Percentiles rank a stretch among this genome's conserved stretches.
Conservation (phyloP, 202 grass and related monocot species). For the Digitaria exilis region DNA sequence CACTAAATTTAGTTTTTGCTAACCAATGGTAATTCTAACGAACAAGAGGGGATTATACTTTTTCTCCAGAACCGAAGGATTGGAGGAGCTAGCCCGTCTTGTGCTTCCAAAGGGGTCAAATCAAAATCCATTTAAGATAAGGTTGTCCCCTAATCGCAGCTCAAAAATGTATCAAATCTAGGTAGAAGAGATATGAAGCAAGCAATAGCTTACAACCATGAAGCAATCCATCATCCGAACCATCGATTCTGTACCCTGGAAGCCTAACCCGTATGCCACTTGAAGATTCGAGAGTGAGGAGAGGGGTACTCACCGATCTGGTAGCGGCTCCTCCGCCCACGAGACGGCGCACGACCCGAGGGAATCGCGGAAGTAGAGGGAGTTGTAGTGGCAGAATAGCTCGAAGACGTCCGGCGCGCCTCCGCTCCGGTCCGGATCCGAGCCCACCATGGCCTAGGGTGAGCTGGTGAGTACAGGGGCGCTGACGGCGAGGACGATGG, state of each 20-base stretch:
- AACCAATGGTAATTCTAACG: slow-evolving; percentile 6
- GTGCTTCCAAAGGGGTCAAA: not conserved
- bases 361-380: slow-evolving; percentile 77
- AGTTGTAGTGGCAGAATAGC: slow-evolving; percentile 91
- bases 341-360: slow-evolving; percentile 73
- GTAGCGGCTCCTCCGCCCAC: slow-evolving; percentile 59
- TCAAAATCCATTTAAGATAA: no score
- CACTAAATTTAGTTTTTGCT: not conserved
- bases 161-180: slow-evolving; percentile 38
- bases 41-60: not conserved
- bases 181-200: not conserved
- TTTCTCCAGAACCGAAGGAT: not conserved
- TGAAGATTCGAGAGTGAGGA: not conserved
- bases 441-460: slow-evolving; percentile 39
- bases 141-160: not conserved
- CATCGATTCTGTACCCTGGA: not conserved
- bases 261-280: not conserved
- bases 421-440: slow-evolving; percentile 25
- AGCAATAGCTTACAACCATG: not conserved
- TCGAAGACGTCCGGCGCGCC: slow-evolving; percentile 49
- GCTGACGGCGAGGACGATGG: not conserved
- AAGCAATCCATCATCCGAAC: slow-evolving; percentile 23
- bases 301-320: slow-evolving; percentile 25
- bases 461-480: not conserved
- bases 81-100: not conserved